Conservation (phyloP, 805 yeast species). For the Candida peoriensis region DNA sequence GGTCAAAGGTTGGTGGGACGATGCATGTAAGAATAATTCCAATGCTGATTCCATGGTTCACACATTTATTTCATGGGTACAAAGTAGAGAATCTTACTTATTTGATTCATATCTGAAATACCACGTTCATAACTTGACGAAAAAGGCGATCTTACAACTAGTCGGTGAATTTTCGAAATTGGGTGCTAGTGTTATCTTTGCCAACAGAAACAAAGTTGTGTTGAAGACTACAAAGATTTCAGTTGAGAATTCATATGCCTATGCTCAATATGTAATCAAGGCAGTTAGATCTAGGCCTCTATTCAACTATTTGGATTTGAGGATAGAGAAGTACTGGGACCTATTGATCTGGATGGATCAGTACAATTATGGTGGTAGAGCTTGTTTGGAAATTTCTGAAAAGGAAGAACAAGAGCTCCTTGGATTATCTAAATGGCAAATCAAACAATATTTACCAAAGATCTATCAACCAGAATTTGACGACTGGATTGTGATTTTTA, state of each 20-base stretch:
- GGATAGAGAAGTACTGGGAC: slow-evolving; percentile 83
- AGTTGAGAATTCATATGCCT: slow-evolving; percentile 87
- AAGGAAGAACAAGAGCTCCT: slow-evolving; percentile 32
- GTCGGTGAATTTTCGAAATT: slow-evolving; percentile 71
- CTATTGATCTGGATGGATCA: slow-evolving; percentile 93
- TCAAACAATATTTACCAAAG: slow-evolving; percentile 66
- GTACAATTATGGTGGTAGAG: slow-evolving; percentile 76
- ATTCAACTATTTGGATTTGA: slow-evolving; percentile 76
- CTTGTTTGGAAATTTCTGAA: slow-evolving; percentile 34
- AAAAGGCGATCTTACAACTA: slow-evolving; percentile 75
- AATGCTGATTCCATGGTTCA: slow-evolving; percentile 84
- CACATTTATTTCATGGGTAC: slow-evolving; percentile 81
- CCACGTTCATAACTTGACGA: slow-evolving; percentile 82
- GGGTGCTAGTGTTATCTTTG: slow-evolving; percentile 78
- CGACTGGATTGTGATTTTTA: slow-evolving; percentile 76
- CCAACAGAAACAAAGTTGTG: slow-evolving; percentile 70
- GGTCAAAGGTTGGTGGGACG: slow-evolving; percentile 93
- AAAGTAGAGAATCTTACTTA: slow-evolving; percentile 62
- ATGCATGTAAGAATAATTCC: slow-evolving; percentile 59
- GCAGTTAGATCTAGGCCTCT: slow-evolving; percentile 76
- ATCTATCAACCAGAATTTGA: slow-evolving; percentile 78
- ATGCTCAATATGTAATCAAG: slow-evolving; percentile 76
- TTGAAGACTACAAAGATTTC: slow-evolving; percentile 69
- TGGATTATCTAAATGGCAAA: slow-evolving; percentile 69
- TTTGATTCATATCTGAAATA: slow-evolving; percentile 78